Base-by-base conservation (phyloP, 768 basidiomycete genomes). In the Dendrothele bispora region DNA sequence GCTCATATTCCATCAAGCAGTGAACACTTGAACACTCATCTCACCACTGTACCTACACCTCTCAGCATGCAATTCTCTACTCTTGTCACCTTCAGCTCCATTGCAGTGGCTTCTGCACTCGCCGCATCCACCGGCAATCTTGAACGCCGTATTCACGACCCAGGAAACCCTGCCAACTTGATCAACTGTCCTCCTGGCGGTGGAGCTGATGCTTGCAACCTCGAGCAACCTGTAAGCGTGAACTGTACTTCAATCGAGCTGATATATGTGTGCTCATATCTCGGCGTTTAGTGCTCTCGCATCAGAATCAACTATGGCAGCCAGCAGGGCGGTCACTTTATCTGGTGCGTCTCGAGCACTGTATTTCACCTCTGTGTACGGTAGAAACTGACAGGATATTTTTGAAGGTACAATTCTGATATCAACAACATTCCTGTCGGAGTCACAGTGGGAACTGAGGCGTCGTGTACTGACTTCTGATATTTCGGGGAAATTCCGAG, bases 151-250 rank as follows among this genome's bases (percentile, higher is more conserved):
- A 44, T 44, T 28, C 21, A 17, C 43, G 43, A 44, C 18, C 43
- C 43, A 18, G 21, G 21, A n/a, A 44, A 44, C 43, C 43, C 43
- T 21, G 43, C 43, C 43, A 24, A 44, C 43, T 44, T 44, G 43
- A 44, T 44, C 26, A 44, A 44, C 43, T 44, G 43, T 20, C 43
- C 43, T 5, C 43, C 43, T 29, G n/a, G 17, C 10, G 43, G 43
- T 34, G 43, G 43, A 14, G 43, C 43, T 18, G 43, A 44, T 29
- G 43, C 15, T 18, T 44, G 43, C 21, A 17, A 44, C 29, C 43
- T 44, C 29, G 43, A 44, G 17, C 5, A 29, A 28, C 43, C 43
- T 44, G 43, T 44, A 21, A 11, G 43, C 41, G 26, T 27, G 11
- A 3, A 30, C 15, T 3, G 26, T 18, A 39, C 26, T 39, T 29